Evolutionary conservation across 2,329 filamentous ascomycete species (phyloP).

Genomic region (Talaromyces amestolkiae): DNA sequence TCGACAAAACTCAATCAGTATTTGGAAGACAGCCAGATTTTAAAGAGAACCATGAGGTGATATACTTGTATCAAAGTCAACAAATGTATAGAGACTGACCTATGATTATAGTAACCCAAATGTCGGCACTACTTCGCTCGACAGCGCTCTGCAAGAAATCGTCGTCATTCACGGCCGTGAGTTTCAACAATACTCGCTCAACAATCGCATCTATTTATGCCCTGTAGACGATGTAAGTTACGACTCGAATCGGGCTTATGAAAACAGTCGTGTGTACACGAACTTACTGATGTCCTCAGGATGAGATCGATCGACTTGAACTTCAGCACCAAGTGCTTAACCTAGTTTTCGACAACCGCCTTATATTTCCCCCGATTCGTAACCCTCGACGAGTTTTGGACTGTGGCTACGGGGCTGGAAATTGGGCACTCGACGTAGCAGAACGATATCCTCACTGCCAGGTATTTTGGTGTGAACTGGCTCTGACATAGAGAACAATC

Average conservation of each 20-base stretch:
- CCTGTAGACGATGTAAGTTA: conserved; percentile 67
- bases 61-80: not conserved
- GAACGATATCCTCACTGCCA: conserved; percentile 62
- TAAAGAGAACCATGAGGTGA: not conserved
- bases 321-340: conserved; percentile 62
- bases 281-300: conserved; percentile 45
- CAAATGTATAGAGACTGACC: not conserved
- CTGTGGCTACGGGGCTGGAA: conserved; percentile 68
- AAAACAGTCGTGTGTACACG: not conserved
- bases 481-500: not conserved
- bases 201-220: conserved; percentile 63
- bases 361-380: conserved; percentile 67
- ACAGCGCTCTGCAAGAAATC: conserved; percentile 59
- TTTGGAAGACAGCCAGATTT: not conserved
- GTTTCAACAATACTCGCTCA: conserved; percentile 66
- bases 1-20: not conserved
- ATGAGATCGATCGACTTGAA: conserved; percentile 65
- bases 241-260: not conserved
- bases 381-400: conserved; percentile 63
- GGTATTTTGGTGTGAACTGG: conserved; percentile 44
- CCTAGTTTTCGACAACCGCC: conserved; percentile 62
- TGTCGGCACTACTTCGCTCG: conserved; percentile 51
- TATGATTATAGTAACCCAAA: conserved; percentile 39
- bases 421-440: conserved; percentile 69
- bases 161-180: conserved; percentile 61